Conservation (phyloP, 164 flowering plant species). For the Hamamelis virginiana region DNA sequence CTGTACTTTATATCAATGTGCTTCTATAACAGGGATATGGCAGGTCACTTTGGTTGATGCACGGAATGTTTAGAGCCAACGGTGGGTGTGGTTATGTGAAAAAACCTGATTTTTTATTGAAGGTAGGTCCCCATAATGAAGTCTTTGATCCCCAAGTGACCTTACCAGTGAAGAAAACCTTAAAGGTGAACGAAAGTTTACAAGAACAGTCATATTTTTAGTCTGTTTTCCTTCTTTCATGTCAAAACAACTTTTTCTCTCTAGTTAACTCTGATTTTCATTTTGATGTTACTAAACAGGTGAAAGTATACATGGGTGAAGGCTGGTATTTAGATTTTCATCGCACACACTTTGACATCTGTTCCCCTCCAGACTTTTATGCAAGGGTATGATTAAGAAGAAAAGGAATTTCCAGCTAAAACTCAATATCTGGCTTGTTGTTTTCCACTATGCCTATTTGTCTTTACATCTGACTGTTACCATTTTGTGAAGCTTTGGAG, state of each 20-base stretch:
- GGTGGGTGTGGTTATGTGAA: conserved; percentile 63
- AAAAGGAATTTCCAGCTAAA: background rate
- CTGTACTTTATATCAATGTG: background rate
- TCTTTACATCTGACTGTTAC: background rate
- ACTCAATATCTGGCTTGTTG: background rate
- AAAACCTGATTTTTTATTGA: conserved; percentile 46
- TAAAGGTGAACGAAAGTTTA: conserved; percentile 32
- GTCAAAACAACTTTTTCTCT: no score
- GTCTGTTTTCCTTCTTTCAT: conserved; percentile 2
- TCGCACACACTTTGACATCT: conserved; percentile 45
- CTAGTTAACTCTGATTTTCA: background rate
- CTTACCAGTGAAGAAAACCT: conserved; percentile 35
- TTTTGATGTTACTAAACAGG: conserved; percentile 24
- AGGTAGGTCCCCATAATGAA: conserved; percentile 23
- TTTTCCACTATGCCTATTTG: background rate
- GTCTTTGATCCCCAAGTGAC: conserved; percentile 36
- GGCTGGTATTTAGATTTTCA: conserved; percentile 51
- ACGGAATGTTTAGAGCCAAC: conserved; percentile 61
- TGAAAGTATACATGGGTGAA: conserved; percentile 48
- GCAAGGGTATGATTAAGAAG: conserved; percentile 31
- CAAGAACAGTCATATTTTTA: background rate
- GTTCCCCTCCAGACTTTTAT: conserved; percentile 61
- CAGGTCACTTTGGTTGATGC: conserved; percentile 63
- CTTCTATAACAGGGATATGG: conserved; percentile 39
- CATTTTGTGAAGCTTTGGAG: background rate